Evolutionary conservation across 75 land plant genomes (phyloP).

Genomic region (Picea sitchensis): DNA sequence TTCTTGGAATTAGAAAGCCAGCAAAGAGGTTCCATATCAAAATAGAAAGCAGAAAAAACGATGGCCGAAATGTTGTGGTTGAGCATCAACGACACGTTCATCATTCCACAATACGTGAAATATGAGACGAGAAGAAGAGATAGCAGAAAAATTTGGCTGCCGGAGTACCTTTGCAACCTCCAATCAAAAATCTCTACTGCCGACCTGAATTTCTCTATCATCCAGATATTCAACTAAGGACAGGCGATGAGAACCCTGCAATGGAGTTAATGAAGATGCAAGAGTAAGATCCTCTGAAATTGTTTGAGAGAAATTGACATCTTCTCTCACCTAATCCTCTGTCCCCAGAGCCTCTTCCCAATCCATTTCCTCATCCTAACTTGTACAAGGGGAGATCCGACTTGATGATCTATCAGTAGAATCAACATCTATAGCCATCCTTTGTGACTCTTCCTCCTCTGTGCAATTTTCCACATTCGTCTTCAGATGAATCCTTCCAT

Average conservation of each 20-base stretch:
- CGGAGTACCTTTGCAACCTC: no score
- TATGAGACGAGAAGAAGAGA: no score
- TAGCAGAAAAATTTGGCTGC: no score
- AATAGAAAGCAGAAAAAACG: no score
- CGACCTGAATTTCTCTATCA: no score
- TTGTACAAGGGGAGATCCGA: neutral
- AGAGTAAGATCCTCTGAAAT: neutral
- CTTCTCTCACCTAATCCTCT: neutral
- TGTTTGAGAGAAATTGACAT: neutral
- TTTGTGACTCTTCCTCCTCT: neutral
- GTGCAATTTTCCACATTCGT: neutral
- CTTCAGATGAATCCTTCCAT: neutral
- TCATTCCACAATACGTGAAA: no score
- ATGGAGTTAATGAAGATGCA: neutral
- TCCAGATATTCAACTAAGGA: neutral
- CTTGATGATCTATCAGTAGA: neutral
- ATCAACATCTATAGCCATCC: neutral
- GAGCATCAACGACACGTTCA: no score
- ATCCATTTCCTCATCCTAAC: neutral
- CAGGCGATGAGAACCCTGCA: neutral
- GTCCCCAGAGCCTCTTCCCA: neutral
- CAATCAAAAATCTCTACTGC: no score
- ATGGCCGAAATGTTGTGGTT: no score
- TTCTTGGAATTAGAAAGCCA: no score
- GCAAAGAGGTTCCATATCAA: no score